These are phyloP conservation scores for Purpureocillium takamizusanense DNA, from an alignment of 2,329 filamentous ascomycete species.

Conservation along the genomic window DNA sequence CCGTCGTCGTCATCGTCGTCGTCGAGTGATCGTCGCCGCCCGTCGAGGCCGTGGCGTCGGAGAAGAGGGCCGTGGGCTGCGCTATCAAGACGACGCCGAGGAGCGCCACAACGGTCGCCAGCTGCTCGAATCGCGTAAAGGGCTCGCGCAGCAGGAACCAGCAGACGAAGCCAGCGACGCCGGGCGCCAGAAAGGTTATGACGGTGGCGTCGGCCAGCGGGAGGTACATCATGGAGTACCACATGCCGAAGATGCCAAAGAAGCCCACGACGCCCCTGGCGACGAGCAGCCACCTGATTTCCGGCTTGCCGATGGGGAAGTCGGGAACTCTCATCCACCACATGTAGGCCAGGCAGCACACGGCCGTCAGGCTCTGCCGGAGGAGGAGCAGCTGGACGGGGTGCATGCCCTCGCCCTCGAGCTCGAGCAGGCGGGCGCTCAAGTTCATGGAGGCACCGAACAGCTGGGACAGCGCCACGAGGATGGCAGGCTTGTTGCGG, in stretches of 20 bases:
- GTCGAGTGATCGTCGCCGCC: conserved; percentile 8
- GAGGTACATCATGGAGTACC: conserved; percentile 59
- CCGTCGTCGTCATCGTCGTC: conserved; percentile 6
- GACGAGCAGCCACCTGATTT: conserved; percentile 59
- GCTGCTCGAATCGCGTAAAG: conserved; percentile 68
- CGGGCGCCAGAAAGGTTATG: conserved; percentile 77
- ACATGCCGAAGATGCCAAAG: conserved; percentile 74
- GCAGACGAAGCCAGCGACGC: conserved; percentile 71
- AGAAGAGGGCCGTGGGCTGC: conserved; percentile 53
- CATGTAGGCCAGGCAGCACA: conserved; percentile 65
- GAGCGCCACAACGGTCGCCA: conserved; percentile 67
- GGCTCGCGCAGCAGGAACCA: conserved; percentile 66
- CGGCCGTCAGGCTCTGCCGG: conserved; percentile 65
- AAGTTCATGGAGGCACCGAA: conserved; percentile 85
- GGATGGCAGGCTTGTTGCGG: conserved; percentile 60
- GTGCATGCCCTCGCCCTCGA: conserved; percentile 63
- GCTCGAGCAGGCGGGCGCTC: conserved; percentile 65
- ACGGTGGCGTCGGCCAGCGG: conserved; percentile 83
- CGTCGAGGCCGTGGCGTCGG: conserved; percentile 4
- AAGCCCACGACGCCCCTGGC: conserved; percentile 61
- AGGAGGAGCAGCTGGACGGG: conserved; percentile 79
- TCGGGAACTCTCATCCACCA: conserved; percentile 57
- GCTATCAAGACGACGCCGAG: conserved; percentile 78
- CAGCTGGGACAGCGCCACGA: conserved; percentile 67
- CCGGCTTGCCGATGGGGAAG: conserved; percentile 59